phyloP scores from a whole-genome alignment of 331 rosid species.

The Arachis monticola region DNA sequence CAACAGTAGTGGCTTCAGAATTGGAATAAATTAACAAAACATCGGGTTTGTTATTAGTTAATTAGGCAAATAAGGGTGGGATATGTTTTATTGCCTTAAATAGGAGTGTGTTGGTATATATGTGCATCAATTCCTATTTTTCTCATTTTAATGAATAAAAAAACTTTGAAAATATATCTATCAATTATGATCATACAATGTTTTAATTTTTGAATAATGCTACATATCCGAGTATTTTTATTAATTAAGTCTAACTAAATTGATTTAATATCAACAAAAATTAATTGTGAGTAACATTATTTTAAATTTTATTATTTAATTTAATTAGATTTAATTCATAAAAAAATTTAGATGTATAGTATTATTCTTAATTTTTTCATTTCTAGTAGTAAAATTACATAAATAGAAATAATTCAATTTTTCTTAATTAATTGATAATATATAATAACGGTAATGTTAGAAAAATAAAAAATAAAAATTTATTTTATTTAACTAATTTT shows the following conservation, averaged over 20 bases:
- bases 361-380: background rate
- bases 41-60: background rate
- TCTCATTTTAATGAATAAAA: background rate
- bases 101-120: background rate
- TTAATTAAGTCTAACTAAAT: too few relatives aligned
- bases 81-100: background rate
- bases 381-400: background rate
- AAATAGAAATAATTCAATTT: background rate
- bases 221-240: too few relatives aligned
- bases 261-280: too few relatives aligned
- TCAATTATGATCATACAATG: background rate
- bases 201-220: too few relatives aligned
- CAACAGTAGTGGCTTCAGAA: background rate
- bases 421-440: background rate
- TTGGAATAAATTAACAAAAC: background rate
- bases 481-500: too few relatives aligned
- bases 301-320: too few relatives aligned
- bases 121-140: background rate
- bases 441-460: too few relatives aligned
- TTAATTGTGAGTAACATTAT: too few relatives aligned
- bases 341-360: too few relatives aligned
- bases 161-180: background rate
- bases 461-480: too few relatives aligned
- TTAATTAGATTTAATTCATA: too few relatives aligned
- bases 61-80: background rate